Conservation (phyloP, 345 rosid genomes). For the Syzygium jambos region DNA sequence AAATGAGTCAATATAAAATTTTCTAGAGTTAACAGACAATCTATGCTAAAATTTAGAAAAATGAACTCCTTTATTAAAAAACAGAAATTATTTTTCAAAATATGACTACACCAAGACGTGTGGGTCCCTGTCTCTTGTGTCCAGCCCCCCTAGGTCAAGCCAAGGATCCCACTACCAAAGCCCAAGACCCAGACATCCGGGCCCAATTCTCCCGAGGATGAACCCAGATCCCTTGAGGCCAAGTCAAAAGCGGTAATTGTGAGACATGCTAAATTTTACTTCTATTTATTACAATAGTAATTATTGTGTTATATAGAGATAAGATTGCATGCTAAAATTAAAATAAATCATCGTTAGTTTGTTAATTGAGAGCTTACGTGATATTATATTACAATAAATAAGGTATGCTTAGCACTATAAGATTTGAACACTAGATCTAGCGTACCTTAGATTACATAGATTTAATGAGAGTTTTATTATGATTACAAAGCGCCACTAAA, state of each 20-base stretch:
- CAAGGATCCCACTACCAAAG: not conserved
- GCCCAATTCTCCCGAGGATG: not conserved
- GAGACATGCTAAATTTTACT: not conserved
- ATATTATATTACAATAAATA: not conserved
- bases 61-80: not conserved
- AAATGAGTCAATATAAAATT: not conserved
- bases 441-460: not conserved
- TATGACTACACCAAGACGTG: accelerated
- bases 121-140: not conserved
- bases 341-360: not conserved
- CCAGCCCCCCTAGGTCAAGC: not conserved
- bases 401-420: accelerated
- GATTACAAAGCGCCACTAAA: not conserved
- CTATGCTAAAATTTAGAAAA: not conserved
- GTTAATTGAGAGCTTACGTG: not conserved
- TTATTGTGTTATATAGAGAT: not conserved
- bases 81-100: not conserved
- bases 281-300: not conserved
- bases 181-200: not conserved
- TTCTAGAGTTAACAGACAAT: not conserved
- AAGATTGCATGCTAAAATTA: not conserved
- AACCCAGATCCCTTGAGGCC: not conserved
- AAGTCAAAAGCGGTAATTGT: not conserved
- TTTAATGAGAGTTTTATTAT: not conserved
- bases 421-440: not conserved